phyloP scores from a whole-genome alignment of 768 basidiomycete genomes.

The Hemileccinum rubropunctum region DNA sequence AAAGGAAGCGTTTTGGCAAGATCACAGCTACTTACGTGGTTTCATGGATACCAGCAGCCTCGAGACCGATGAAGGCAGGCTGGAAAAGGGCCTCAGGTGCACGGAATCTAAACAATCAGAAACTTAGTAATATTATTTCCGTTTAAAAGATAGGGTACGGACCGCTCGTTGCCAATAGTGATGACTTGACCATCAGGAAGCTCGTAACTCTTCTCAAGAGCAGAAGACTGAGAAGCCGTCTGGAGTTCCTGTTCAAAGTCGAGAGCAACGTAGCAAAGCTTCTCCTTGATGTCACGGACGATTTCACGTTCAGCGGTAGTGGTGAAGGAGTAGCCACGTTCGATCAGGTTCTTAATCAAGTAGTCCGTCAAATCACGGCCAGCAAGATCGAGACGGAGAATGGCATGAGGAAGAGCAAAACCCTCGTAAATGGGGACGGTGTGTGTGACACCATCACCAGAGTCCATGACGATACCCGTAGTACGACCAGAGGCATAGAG shows the following conservation, averaged over 20 bases:
- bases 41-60: slow-evolving; percentile 82
- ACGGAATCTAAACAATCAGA: slow-evolving; percentile 42
- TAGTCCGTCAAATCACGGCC: slow-evolving; percentile 89
- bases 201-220: slow-evolving; percentile 92
- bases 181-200: slow-evolving; percentile 93
- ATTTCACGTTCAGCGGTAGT: slow-evolving; percentile 94
- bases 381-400: slow-evolving; percentile 87
- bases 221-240: slow-evolving; percentile 84
- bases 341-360: slow-evolving; percentile 81
- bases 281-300: slow-evolving; percentile 93
- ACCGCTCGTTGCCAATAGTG: slow-evolving; percentile 73
- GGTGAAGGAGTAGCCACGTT: slow-evolving; percentile 93
- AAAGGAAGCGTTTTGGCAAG: background rate
- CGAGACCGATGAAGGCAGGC: slow-evolving; percentile 60
- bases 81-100: slow-evolving; percentile 58
- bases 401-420: slow-evolving; percentile 90
- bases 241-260: slow-evolving; percentile 94
- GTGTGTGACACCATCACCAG: slow-evolving; percentile 95
- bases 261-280: slow-evolving; percentile 90
- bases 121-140: background rate
- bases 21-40: slow-evolving; percentile 42
- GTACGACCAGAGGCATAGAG: slow-evolving; percentile 94
- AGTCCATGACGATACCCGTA: slow-evolving; percentile 93
- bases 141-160: slow-evolving; percentile 5
- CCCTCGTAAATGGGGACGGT: slow-evolving; percentile 97